Percentiles rank a stretch among this genome's conserved stretches.
Conservation (phyloP, 257 asterid species). For the Solanum raphanifolium region DNA sequence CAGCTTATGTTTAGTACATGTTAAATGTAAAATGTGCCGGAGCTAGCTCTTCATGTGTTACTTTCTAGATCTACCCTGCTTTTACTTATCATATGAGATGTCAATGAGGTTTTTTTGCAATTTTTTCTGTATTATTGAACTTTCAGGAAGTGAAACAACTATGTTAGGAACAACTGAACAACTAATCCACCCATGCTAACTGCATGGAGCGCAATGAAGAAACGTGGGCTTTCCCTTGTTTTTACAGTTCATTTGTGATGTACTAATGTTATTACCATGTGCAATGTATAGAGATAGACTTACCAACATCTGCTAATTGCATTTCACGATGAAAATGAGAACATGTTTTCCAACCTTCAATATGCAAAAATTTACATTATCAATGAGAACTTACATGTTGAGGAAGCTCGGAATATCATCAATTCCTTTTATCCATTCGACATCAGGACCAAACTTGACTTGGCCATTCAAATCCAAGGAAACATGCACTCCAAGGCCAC, state of each 20-base stretch:
- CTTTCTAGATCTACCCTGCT: not conserved
- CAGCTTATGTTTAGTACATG: not conserved
- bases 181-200: not conserved
- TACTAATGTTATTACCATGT: not conserved
- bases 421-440: conserved; percentile 67
- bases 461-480: conserved; percentile 75
- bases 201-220: not conserved
- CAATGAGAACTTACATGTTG: conserved; percentile 42
- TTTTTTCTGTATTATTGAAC: not conserved
- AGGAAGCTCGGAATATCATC: conserved; percentile 62
- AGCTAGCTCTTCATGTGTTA: not conserved
- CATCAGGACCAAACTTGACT: conserved; percentile 86
- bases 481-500: conserved; percentile 94
- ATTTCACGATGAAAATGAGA: not conserved
- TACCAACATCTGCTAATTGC: not conserved
- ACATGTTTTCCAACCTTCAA: not conserved
- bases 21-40: not conserved
- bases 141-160: not conserved
- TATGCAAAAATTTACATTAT: not conserved
- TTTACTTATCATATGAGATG: not conserved
- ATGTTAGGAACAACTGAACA: not conserved
- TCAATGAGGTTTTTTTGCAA: not conserved
- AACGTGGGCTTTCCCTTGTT: not conserved
- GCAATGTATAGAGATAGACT: not conserved
- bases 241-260: not conserved